Evolutionary conservation across 2,329 filamentous ascomycete genomes (phyloP), one percentile per base, ranked within the genome.

Genomic region (Chaetothyriales sp.): DNA sequence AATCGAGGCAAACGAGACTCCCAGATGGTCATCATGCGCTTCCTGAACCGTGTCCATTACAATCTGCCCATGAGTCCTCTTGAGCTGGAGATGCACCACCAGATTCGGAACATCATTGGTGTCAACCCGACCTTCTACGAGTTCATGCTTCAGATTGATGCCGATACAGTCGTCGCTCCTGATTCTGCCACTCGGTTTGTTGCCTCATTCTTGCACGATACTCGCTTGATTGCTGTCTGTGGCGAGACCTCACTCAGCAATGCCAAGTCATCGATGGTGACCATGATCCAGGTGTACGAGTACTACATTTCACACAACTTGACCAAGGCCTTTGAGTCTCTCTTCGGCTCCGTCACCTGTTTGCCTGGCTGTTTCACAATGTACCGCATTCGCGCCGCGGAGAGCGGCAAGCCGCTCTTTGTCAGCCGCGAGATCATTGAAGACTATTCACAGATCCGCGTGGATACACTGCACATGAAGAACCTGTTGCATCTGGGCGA

Each of bases 211-310:
- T 69, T 95, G 44, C 80, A 92, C 62, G 92, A 98, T 65, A 95
- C 89, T 22, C 83, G 86, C 51, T 74, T 96, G n/a, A 90, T 95
- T 62, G 92, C 84, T 50, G 80, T 92, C 47, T 98, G 92, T 63
- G 92, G 92, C 70, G 92, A 98, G 69, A 98, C 92, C 0, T 84
- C 84, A 15, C 75, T 98, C 46, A 89, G 83, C 56, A 98, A 98
- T 64, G 85, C 88, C 53, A 95, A 95, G 68, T 77, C 84, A 5
- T 95, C 90, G 1, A 87, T 93, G 63, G 80, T 94, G 59, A 98
- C 92, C 48, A 96, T 96, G 90, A 98, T 98, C 66, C 92, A 98
- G 69, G 90, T 98, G 32, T 98, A 96, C 74, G 90, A 98, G 69
- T 98, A 98, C 76, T 98, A 89, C 73, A 98, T 98, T 63, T 96